Conservation (phyloP, 768 basidiomycete genomes). For the Dioszegia crocea region DNA sequence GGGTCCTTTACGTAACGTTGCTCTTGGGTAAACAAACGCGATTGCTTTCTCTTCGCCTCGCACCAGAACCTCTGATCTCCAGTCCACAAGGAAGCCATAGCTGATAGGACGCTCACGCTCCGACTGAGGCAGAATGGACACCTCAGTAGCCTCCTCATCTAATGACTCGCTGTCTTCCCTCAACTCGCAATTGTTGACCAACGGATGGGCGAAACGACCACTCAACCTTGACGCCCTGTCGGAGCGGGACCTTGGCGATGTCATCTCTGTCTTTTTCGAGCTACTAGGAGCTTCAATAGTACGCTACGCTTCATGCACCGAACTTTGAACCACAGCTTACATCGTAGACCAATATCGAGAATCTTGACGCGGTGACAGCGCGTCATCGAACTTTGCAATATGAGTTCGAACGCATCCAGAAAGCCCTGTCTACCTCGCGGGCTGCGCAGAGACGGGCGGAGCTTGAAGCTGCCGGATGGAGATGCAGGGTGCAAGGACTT, state of each 20-base stretch:
- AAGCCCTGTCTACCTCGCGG: conserved; percentile 1
- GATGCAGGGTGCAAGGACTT: conserved; percentile 22
- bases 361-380: conserved; percentile 24
- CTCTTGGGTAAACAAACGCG: background rate
- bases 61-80: background rate
- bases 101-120: too few species aligned
- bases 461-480: conserved; percentile 27
- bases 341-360: conserved; percentile 31
- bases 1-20: background rate
- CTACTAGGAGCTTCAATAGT: conserved; percentile 34
- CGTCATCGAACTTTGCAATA: conserved; percentile 35
- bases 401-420: conserved; percentile 31
- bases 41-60: background rate
- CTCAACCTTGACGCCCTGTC: conserved; percentile 24
- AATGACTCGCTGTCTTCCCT: conserved; percentile 24
- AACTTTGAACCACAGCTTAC: background rate
- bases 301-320: background rate
- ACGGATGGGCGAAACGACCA: conserved; percentile 37
- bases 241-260: conserved; percentile 27
- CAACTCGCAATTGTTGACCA: conserved; percentile 34
- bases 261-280: conserved; percentile 31
- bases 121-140: background rate
- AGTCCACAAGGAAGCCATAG: background rate
- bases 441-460: conserved; percentile 14
- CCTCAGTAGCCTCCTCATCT: background rate